Conservation (phyloP, 2,329 filamentous ascomycete species). For the Pseudogymnoascus sp. region DNA sequence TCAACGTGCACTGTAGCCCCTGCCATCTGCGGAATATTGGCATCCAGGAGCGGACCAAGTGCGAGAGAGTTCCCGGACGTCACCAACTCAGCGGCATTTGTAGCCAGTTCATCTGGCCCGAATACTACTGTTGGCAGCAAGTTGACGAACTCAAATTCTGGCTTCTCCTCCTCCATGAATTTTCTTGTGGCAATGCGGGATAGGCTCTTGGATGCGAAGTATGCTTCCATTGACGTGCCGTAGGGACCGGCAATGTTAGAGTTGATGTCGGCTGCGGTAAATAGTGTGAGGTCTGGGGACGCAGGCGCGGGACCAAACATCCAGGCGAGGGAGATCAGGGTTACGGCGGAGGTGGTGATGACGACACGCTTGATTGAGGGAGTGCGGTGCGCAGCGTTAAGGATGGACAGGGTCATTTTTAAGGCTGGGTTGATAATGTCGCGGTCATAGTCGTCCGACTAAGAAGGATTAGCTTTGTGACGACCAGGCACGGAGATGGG, state of each 20-base stretch:
- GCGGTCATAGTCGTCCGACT: slow-evolving; percentile 17
- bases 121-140: slow-evolving; percentile 15
- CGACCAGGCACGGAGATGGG: not conserved
- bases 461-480: slow-evolving; percentile 1
- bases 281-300: slow-evolving; percentile 15
- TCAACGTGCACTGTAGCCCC: slow-evolving; percentile 17
- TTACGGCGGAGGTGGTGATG: slow-evolving; percentile 22
- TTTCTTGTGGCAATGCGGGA: slow-evolving; percentile 19
- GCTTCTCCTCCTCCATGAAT: slow-evolving; percentile 19
- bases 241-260: slow-evolving; percentile 5
- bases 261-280: slow-evolving; percentile 16
- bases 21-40: slow-evolving; percentile 10
- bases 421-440: slow-evolving; percentile 19
- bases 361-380: slow-evolving; percentile 19
- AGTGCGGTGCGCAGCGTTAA: slow-evolving; percentile 16
- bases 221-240: slow-evolving; percentile 21
- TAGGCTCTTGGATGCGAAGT: slow-evolving; percentile 24
- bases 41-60: slow-evolving; percentile 10
- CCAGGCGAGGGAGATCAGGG: slow-evolving; percentile 18
- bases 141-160: slow-evolving; percentile 15
- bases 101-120: slow-evolving; percentile 15
- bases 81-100: slow-evolving; percentile 11
- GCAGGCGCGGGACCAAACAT: slow-evolving; percentile 14
- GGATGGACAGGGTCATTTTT: slow-evolving; percentile 15
- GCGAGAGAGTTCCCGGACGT: not conserved